phyloP scores from a whole-genome alignment of 805 yeast species.

The Suhomyces prunicola region DNA sequence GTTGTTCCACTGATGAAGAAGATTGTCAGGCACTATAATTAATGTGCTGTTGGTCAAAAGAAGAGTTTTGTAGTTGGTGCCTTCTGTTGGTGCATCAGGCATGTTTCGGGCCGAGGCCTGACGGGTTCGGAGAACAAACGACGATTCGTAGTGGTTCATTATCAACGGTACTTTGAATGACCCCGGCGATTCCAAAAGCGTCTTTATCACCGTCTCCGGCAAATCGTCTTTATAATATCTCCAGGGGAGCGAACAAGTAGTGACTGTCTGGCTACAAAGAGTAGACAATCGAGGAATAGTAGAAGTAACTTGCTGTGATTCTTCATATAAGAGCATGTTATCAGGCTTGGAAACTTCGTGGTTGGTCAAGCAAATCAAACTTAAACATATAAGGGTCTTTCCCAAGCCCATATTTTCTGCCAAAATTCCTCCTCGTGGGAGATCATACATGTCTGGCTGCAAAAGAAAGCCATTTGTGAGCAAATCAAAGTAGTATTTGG shows the following conservation, averaged over 20 bases:
- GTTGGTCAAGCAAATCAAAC: conserved; percentile 54
- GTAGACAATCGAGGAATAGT: conserved; percentile 23
- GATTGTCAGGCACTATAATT: conserved; percentile 62
- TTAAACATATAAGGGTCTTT: conserved; percentile 58
- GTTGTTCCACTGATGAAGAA: conserved; percentile 61
- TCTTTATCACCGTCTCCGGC: conserved; percentile 40
- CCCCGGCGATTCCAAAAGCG: conserved; percentile 41
- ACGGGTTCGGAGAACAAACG: conserved; percentile 16
- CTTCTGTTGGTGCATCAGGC: conserved; percentile 12
- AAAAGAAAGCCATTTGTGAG: conserved; percentile 22
- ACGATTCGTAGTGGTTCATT: conserved; percentile 17
- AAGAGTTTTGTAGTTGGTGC: conserved; percentile 25
- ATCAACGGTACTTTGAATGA: conserved; percentile 35
- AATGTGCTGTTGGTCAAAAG: conserved; percentile 53
- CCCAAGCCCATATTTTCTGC: conserved; percentile 73
- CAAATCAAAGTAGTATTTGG: conserved; percentile 36
- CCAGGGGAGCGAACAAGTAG: conserved; percentile 57
- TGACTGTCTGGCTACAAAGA: conserved; percentile 42
- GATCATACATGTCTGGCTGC: conserved; percentile 40
- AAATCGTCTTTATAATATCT: conserved; percentile 41
- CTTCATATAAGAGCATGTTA: conserved; percentile 18
- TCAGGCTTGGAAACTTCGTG: conserved; percentile 48
- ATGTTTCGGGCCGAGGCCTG: conserved; percentile 15
- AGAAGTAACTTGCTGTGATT: neutral
- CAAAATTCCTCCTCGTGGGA: conserved; percentile 60